Base-by-base conservation (phyloP, 1,284 basidiomycete species). In the Rhizoctonia solani region DNA sequence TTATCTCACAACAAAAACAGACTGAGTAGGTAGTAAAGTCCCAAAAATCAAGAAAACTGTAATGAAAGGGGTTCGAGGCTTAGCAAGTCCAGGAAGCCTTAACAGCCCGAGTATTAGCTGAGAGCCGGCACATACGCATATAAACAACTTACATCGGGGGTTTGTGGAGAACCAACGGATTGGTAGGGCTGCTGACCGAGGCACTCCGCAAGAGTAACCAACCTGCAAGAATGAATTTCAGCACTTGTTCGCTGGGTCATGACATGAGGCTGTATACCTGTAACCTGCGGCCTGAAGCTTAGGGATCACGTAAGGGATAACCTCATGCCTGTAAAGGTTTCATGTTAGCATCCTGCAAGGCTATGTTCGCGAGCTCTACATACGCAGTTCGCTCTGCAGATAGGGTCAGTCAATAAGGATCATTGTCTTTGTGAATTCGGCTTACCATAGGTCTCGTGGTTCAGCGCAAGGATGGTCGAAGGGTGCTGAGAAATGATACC, bases 361-460 rank as follows among this genome's bases (percentile, higher is more conserved):
- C n/a, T n/a, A n/a, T n/a, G n/a, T n/a, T n/a, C n/a, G 14, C 11
- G 52, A 49, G 19, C 4, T 30, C 29, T 34, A 47, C 23, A 16
- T 42, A 37, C 49, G 59, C 59, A 19, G 59, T 65, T 3, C 34
- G 19, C 59, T 53, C 59, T 63, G 42, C 14, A 21, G 27, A n/a
- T 44, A n/a, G 3, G 29, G 9, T 34, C 8, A 16, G 41, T 56
- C 23, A 29, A 32, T n/a, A 30, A 27, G 47, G 4, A 1, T 6
- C 30, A 3, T 21, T 4, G 19, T 21, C 3, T 29, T 11, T 29
- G 44, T 2, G 16, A 6, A 1, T 30, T 5, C n/a, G n/a, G 19
- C 56, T n/a, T 32, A 59, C 56, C 56, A 13, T 61, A 34, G 1
- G 56, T 59, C 56, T 69, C 69, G 27, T 69, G 69, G 56, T 69